Evolutionary conservation across 2,329 filamentous ascomycete species (phyloP).

Genomic region (Pseudogymnoascus sp.): DNA sequence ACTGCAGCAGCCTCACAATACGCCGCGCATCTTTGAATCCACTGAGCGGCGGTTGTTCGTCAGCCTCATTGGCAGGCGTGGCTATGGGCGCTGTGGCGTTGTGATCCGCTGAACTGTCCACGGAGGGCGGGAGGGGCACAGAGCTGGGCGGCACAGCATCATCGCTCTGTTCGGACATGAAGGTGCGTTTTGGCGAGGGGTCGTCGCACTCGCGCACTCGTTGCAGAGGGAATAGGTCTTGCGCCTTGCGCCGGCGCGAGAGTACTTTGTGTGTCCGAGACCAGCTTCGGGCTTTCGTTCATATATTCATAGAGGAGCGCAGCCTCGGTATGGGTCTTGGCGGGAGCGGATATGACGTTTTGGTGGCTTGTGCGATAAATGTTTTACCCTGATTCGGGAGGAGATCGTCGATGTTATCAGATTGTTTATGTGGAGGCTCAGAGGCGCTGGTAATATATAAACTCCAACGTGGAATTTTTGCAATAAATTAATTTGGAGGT

Average conservation of each 20-base stretch:
- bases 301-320: background rate
- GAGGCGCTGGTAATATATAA: background rate
- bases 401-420: slow-evolving; percentile 2
- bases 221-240: background rate
- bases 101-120: background rate
- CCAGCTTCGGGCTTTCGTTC: background rate
- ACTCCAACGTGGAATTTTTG: background rate
- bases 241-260: slow-evolving; percentile 3
- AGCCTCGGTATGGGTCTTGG: slow-evolving; percentile 5
- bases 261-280: background rate
- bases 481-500: background rate
- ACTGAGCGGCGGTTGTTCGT: background rate
- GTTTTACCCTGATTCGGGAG: background rate
- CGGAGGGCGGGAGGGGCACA: background rate
- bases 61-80: background rate
- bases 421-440: background rate
- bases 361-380: slow-evolving; percentile 1
- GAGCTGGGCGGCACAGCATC: slow-evolving; percentile 8
- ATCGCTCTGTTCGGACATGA: slow-evolving; percentile 7
- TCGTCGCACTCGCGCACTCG: background rate
- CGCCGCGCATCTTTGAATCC: background rate
- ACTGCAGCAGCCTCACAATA: slow-evolving; percentile 71
- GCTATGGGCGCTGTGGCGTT: background rate
- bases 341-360: slow-evolving; percentile 4
- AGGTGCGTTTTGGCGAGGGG: background rate